A percentile compares a stretch with the other conserved stretches of the same genome.
phyloP scores from a whole-genome alignment of 2,329 filamentous ascomycete genomes.

The Penicillium brasilianum region DNA sequence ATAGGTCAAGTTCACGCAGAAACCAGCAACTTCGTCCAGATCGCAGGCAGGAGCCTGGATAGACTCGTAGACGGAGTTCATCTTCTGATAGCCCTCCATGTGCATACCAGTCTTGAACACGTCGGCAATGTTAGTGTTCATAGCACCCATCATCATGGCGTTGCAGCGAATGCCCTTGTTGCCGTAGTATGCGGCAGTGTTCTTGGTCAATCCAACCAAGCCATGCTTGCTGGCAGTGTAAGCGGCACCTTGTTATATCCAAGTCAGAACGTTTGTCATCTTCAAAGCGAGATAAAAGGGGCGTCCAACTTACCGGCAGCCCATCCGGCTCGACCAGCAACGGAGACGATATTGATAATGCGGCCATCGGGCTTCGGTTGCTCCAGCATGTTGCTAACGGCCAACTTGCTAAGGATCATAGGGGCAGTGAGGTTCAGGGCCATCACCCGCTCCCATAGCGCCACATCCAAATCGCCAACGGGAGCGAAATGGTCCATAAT shows the following conservation, averaged over 20 bases:
- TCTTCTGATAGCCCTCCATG: conserved; percentile 31
- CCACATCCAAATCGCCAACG: conserved; percentile 53
- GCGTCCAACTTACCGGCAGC: conserved; percentile 41
- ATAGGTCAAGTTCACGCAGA: conserved; percentile 34
- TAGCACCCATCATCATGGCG: conserved; percentile 59
- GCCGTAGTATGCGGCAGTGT: conserved; percentile 62
- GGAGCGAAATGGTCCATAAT: conserved; percentile 63
- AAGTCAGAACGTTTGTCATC: conserved; percentile 3
- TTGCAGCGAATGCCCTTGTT: conserved; percentile 60
- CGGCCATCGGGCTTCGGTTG: conserved; percentile 45
- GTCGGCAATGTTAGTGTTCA: conserved; percentile 61
- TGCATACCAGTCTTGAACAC: conserved; percentile 43
- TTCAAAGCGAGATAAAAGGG: background rate
- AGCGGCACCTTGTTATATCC: conserved; percentile 46
- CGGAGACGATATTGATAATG: conserved; percentile 60
- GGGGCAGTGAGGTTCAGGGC: conserved; percentile 63
- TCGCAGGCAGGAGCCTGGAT: conserved; percentile 28
- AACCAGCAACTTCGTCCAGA: conserved; percentile 34
- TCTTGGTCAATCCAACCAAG: conserved; percentile 60
- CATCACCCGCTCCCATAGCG: conserved; percentile 60
- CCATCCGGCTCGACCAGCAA: conserved; percentile 52
- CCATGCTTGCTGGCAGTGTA: conserved; percentile 63
- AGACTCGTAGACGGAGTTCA: conserved; percentile 19
- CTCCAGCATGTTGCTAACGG: conserved; percentile 55
- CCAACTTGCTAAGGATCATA: conserved; percentile 58